These are phyloP conservation scores for Camellia granthamiana DNA, from an alignment of 148 eudicot species.

Conservation along the genomic window DNA sequence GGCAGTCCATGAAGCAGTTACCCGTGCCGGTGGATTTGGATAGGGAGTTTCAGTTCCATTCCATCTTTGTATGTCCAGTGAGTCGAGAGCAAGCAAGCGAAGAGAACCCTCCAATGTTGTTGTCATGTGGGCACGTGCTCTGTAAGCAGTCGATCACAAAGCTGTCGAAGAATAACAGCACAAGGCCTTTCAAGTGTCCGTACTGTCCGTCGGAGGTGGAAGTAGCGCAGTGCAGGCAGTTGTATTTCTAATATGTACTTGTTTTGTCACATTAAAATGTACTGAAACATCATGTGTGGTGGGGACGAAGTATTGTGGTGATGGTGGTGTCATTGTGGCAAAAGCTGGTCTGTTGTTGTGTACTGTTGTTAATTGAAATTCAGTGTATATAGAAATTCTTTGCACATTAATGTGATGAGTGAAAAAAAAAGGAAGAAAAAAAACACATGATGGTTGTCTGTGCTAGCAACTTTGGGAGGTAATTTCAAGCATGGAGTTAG, in stretches of 20 bases:
- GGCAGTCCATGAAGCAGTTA: conserved; percentile 80
- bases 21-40: conserved; percentile 76
- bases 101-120: conserved; percentile 83
- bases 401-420: conserved; percentile 1
- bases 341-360: neutral
- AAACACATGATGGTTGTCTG: too few species aligned
- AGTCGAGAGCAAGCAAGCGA: conserved; percentile 79
- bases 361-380: neutral
- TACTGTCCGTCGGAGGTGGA: conserved; percentile 79
- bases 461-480: too few species aligned
- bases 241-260: conserved; percentile 42
- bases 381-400: conserved; percentile 14
- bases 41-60: conserved; percentile 72
- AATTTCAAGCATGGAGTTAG: neutral
- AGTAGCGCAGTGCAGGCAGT: conserved; percentile 60
- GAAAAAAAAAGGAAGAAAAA: neutral
- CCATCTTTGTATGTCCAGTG: conserved; percentile 80
- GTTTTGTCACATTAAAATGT: neutral
- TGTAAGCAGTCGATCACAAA: conserved; percentile 84
- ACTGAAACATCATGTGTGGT: conserved; percentile 8
- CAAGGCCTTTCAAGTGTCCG: conserved; percentile 84
- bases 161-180: conserved; percentile 66
- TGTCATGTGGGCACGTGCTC: conserved; percentile 79
- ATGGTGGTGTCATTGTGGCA: neutral
- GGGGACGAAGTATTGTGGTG: neutral